Evolutionary conservation across 2,329 filamentous ascomycete genomes (phyloP).

Genomic region (Penicillium corylophilum): DNA sequence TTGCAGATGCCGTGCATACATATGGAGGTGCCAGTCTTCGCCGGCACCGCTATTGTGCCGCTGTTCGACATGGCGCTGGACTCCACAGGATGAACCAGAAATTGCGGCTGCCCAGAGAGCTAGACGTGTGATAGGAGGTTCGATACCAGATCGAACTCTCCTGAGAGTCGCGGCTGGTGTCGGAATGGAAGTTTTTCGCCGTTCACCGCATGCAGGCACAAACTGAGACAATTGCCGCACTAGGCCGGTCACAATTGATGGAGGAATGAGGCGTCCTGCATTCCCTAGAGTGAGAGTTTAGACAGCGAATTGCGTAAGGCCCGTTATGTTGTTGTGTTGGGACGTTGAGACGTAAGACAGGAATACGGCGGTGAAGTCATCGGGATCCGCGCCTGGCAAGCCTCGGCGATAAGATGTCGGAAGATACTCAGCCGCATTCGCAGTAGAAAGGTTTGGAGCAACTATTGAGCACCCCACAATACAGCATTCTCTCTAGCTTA

Average conservation of each 20-base stretch:
- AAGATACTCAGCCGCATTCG: neutral
- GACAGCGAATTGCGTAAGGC: neutral
- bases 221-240: constrained; percentile 1
- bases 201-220: constrained; percentile 8
- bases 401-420: neutral
- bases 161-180: constrained; percentile 1
- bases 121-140: neutral
- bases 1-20: constrained; percentile 20
- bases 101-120: neutral
- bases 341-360: neutral
- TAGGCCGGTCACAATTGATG: neutral
- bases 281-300: neutral
- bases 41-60: constrained; percentile 28
- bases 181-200: constrained; percentile 4
- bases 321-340: neutral
- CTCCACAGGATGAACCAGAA: constrained; percentile 6
- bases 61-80: constrained; percentile 32
- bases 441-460: too few relatives aligned
- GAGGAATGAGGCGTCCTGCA: neutral
- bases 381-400: neutral
- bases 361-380: neutral
- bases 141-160: constrained; percentile 12
- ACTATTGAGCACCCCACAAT: too few relatives aligned
- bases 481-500: too few relatives aligned
- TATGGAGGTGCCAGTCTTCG: constrained; percentile 30